Percentiles rank a stretch among this genome's conserved stretches.
Evolutionary conservation across 139 green algal genomes (phyloP).

Genomic region (Micractinium conductrix): DNA sequence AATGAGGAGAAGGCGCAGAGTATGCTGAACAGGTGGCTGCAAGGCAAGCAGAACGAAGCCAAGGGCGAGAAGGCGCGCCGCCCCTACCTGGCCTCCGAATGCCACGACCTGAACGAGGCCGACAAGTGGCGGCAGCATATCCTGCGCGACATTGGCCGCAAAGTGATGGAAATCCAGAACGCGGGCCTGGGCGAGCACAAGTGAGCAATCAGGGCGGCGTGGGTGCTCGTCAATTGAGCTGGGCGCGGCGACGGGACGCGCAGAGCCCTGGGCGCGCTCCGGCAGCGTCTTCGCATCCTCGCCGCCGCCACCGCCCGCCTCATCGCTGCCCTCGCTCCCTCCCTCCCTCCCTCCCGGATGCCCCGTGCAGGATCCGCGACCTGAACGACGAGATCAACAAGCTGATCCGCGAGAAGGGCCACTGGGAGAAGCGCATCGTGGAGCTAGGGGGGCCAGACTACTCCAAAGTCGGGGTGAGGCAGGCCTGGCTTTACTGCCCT

Average conservation of each 20-base stretch:
- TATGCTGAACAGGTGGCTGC: constrained; percentile 96
- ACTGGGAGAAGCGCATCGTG: constrained; percentile 97
- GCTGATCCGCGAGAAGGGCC: constrained; percentile 96
- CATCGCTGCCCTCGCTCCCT: neutral
- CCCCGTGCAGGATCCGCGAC: constrained; percentile 89
- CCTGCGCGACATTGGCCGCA: constrained; percentile 93
- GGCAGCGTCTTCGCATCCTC: too few relatives aligned
- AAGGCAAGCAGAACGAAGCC: constrained; percentile 54
- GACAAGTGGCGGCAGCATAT: constrained; percentile 98
- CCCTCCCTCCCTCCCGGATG: neutral
- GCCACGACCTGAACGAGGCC: constrained; percentile 89
- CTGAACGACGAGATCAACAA: constrained; percentile 99
- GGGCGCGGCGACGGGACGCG: too few relatives aligned
- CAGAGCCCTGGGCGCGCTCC: too few relatives aligned
- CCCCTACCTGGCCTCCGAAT: constrained; percentile 93
- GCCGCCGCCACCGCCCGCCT: too few relatives aligned
- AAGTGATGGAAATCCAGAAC: constrained; percentile 99
- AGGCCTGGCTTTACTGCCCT: too few relatives aligned
- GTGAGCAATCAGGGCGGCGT: constrained; percentile 47
- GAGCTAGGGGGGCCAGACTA: constrained; percentile 98
- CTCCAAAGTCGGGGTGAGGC: constrained; percentile 72
- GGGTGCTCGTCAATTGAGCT: too few relatives aligned
- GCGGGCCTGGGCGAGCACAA: constrained; percentile 94
- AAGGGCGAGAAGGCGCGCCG: constrained; percentile 69
- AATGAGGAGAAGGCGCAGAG: constrained; percentile 98